Evolutionary conservation across 2,329 filamentous ascomycete genomes (phyloP).

Genomic region (Helicocarpus griseus): DNA sequence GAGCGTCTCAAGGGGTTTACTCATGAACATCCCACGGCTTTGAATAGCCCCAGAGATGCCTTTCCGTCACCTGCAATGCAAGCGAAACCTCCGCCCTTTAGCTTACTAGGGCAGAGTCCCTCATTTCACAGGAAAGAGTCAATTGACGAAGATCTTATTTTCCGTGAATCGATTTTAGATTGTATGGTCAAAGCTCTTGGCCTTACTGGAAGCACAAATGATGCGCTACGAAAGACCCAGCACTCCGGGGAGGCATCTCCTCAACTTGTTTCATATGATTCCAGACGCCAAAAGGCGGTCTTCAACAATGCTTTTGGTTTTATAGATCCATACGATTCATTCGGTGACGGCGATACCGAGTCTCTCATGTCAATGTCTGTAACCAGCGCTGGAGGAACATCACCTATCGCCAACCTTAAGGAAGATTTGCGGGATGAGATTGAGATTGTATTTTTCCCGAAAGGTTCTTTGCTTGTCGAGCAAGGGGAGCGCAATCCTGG

Average conservation of each 20-base stretch:
- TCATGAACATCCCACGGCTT: constrained; percentile 4
- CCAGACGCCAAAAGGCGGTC: constrained; percentile 65
- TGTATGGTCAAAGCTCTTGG: constrained; percentile 95
- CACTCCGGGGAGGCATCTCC: constrained; percentile 78
- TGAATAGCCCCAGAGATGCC: background rate
- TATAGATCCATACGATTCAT: constrained; percentile 70
- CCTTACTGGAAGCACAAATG: constrained; percentile 55
- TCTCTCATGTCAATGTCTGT: constrained; percentile 63
- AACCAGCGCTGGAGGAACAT: constrained; percentile 51
- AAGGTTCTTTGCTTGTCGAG: constrained; percentile 87
- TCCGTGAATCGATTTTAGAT: constrained; percentile 80
- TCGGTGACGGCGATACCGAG: constrained; percentile 71
- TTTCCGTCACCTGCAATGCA: background rate
- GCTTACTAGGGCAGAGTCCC: constrained; percentile 24
- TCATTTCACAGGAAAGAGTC: constrained; percentile 64
- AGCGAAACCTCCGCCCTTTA: background rate
- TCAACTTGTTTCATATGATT: constrained; percentile 72
- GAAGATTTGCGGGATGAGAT: constrained; percentile 84
- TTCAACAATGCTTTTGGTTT: constrained; percentile 86
- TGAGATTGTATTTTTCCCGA: constrained; percentile 94
- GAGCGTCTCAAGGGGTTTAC: constrained; percentile 10
- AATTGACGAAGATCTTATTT: constrained; percentile 77
- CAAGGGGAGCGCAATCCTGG: constrained; percentile 96
- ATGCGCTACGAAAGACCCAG: constrained; percentile 53
- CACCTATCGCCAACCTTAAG: constrained; percentile 55